Percentiles rank a stretch among this genome's conserved stretches.
These are phyloP conservation scores for Malus hybrid DNA, from an alignment of 331 rosid species.

Conservation along the genomic window DNA sequence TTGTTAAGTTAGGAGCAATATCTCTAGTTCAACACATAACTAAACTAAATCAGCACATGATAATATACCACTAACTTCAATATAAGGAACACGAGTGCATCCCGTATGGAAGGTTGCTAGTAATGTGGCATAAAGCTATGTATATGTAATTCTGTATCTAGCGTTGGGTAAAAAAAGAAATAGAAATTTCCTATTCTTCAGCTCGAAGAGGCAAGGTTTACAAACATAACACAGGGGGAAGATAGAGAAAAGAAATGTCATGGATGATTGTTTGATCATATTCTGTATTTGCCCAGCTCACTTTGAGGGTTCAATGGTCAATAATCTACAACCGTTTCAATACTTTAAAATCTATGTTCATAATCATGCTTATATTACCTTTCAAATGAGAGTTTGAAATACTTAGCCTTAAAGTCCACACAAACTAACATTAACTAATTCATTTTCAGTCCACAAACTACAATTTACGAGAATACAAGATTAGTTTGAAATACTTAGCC, in stretches of 20 bases:
- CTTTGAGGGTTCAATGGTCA: not conserved
- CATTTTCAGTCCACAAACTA: not conserved
- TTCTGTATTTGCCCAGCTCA: not conserved
- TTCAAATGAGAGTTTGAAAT: no score
- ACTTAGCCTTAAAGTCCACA: no score
- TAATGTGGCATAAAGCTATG: not conserved
- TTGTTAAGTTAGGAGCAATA: no score
- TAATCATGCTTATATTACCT: not conserved
- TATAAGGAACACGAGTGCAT: not conserved
- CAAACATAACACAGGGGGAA: not conserved
- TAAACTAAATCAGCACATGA: not conserved
- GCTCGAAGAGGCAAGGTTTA: not conserved
- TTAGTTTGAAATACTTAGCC: constrained; percentile 44
- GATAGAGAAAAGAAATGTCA: not conserved
- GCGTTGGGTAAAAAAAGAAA: not conserved
- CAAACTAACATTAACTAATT: no score
- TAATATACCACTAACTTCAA: not conserved
- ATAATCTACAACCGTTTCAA: not conserved
- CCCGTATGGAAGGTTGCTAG: not conserved
- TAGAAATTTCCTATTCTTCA: not conserved
- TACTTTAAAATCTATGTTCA: not conserved
- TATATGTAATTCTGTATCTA: not conserved
- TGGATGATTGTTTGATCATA: not conserved
- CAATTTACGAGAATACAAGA: not conserved
- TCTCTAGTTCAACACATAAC: no score